A percentile compares a stretch with the other conserved stretches of the same genome.
These are phyloP conservation scores for Penicillium herquei DNA, from an alignment of 495 filamentous ascomycete genomes.

Conservation along the genomic window DNA sequence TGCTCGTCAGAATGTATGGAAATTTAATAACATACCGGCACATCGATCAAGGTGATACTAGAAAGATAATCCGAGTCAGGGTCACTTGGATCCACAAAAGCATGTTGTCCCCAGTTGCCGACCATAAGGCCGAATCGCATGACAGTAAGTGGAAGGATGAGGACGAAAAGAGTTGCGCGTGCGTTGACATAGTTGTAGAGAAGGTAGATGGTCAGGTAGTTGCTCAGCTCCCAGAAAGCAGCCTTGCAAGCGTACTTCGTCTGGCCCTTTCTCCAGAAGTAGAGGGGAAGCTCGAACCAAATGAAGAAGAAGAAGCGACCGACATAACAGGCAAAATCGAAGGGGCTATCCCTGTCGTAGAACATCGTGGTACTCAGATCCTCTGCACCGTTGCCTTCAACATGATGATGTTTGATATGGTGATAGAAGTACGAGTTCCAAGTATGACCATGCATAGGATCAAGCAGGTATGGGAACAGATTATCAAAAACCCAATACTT, in stretches of 20 bases:
- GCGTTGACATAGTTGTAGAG: conserved; percentile 47
- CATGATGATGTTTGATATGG: conserved; percentile 82
- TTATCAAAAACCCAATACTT: conserved; percentile 53
- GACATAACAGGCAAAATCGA: conserved; percentile 65
- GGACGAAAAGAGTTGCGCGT: conserved; percentile 55
- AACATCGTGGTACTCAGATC: conserved; percentile 74
- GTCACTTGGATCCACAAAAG: conserved; percentile 66
- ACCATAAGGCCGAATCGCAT: conserved; percentile 67
- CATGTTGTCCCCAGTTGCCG: conserved; percentile 76
- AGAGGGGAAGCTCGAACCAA: conserved; percentile 72
- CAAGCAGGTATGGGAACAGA: conserved; percentile 68
- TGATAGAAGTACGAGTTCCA: conserved; percentile 85
- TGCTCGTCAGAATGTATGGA: not conserved
- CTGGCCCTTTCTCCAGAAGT: conserved; percentile 63
- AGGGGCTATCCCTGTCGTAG: conserved; percentile 67
- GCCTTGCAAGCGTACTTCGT: conserved; percentile 47
- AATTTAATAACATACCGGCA: conserved; percentile 52
- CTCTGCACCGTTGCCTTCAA: conserved; percentile 75
- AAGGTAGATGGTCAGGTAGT: conserved; percentile 47
- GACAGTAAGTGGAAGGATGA: conserved; percentile 57
- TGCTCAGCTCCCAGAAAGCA: conserved; percentile 55
- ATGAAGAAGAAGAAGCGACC: conserved; percentile 68
- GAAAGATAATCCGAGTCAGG: conserved; percentile 68
- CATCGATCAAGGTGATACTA: conserved; percentile 72
- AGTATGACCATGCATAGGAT: conserved; percentile 77